Conservation (phyloP, 1,284 basidiomycete genomes). For the Entoloma clypeatum region DNA sequence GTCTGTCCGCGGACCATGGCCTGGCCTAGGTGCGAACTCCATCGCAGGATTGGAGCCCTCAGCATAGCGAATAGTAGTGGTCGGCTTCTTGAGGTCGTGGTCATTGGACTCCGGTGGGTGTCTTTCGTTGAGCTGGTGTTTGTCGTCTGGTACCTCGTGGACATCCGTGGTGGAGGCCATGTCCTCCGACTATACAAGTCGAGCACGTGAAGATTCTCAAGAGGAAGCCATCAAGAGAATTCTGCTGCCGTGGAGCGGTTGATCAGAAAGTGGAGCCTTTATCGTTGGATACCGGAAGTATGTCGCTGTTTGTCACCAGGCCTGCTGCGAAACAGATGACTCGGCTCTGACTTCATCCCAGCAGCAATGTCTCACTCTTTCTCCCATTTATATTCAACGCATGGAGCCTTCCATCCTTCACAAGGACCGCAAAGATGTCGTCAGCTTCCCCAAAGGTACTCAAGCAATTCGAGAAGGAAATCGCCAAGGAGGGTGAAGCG, state of each 20-base stretch:
- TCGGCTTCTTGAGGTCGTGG: constrained; percentile 12
- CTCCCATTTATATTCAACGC: too few relatives aligned
- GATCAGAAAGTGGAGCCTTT: too few relatives aligned
- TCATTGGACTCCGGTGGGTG: constrained; percentile 7
- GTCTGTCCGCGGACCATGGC: constrained; percentile 20
- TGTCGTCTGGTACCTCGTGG: constrained; percentile 10
- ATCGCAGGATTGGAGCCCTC: constrained; percentile 33
- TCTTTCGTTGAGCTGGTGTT: constrained; percentile 12
- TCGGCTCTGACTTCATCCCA: too few relatives aligned
- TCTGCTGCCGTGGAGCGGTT: too few relatives aligned
- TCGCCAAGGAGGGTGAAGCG: constrained; percentile 42
- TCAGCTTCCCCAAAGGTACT: constrained; percentile 19
- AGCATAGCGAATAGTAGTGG: constrained; percentile 51
- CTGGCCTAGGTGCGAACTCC: constrained; percentile 17
- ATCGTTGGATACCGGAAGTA: too few relatives aligned
- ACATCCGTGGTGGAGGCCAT: constrained; percentile 1
- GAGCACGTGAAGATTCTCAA: too few relatives aligned
- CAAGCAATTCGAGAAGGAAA: constrained; percentile 45
- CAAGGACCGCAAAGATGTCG: constrained; percentile 34
- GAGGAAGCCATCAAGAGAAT: too few relatives aligned
- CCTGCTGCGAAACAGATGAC: too few relatives aligned
- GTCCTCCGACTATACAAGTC: background rate
- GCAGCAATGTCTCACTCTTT: too few relatives aligned
- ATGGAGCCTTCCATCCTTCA: too few relatives aligned
- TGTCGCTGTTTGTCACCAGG: too few relatives aligned